Evolutionary conservation across 148 eudicot species (phyloP).

Genomic region (Cornus kousa): DNA sequence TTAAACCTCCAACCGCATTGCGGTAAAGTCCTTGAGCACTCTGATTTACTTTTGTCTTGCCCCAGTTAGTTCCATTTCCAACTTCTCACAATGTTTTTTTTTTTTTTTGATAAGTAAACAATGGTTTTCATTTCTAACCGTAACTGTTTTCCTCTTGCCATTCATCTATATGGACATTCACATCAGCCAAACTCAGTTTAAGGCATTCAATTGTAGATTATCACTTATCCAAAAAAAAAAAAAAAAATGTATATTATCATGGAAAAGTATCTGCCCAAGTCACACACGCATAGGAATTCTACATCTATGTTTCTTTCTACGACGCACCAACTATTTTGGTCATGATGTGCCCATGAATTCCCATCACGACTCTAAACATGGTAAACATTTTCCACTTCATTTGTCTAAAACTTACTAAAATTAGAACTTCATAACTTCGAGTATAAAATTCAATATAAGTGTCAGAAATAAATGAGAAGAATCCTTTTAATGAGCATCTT

Average conservation of each 20-base stretch:
- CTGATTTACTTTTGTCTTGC: not conserved
- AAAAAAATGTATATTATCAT: no score
- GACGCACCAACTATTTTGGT: not conserved
- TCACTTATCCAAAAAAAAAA: not conserved
- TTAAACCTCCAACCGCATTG: not conserved
- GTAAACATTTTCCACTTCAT: no score
- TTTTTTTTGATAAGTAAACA: not conserved
- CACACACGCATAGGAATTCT: not conserved
- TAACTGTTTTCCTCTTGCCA: not conserved
- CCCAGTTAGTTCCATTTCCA: not conserved
- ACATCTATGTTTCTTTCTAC: not conserved
- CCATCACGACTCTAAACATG: not conserved
- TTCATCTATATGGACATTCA: not conserved
- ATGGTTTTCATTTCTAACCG: not conserved
- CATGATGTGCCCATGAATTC: not conserved
- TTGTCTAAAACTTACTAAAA: not conserved
- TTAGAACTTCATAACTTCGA: not conserved
- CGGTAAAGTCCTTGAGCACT: not conserved
- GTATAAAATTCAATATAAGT: not conserved
- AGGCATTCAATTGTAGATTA: not conserved
- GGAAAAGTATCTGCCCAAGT: not conserved
- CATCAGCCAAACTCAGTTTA: not conserved
- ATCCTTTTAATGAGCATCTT: no score
- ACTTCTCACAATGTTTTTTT: not conserved
- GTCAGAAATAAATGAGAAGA: not conserved